Evolutionary conservation across 805 yeast genomes (phyloP).

Genomic region (Candida ulmi): DNA sequence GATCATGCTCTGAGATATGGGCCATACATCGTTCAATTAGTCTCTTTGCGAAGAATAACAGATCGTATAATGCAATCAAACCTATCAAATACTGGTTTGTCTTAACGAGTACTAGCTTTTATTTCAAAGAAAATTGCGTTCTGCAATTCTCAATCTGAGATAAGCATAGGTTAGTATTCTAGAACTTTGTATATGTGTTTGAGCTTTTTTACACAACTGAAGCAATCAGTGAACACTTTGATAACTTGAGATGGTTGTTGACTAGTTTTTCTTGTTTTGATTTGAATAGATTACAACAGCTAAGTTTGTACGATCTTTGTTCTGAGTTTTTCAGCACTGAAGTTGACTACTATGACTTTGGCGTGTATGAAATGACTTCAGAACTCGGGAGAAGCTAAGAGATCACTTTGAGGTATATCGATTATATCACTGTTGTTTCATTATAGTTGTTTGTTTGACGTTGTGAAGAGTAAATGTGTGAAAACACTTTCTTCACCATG

Average conservation of each 20-base stretch:
- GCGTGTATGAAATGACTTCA: no score
- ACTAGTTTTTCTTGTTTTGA: not conserved
- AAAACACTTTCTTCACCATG: no score
- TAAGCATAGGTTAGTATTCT: slow-evolving; percentile 2
- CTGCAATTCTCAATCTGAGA: not conserved
- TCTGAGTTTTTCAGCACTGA: no score
- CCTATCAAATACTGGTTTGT: not conserved
- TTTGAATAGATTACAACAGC: not conserved
- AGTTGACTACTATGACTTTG: no score
- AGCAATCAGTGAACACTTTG: not conserved
- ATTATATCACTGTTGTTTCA: no score
- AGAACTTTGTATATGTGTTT: not conserved
- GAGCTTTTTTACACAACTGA: not conserved
- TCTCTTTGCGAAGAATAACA: slow-evolving; percentile 25
- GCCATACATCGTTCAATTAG: slow-evolving; percentile 26
- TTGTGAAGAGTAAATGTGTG: no score
- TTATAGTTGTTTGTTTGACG: no score
- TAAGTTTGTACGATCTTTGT: not conserved
- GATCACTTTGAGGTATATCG: no score
- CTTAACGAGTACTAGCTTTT: slow-evolving; percentile 1
- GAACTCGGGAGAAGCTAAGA: no score
- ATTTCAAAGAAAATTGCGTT: not conserved
- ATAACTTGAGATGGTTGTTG: not conserved
- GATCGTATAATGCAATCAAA: not conserved
- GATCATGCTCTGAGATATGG: slow-evolving; percentile 6